These are phyloP conservation scores for Verticillium isaacii DNA, from an alignment of 2,329 filamentous ascomycete species.

Conservation along the genomic window DNA sequence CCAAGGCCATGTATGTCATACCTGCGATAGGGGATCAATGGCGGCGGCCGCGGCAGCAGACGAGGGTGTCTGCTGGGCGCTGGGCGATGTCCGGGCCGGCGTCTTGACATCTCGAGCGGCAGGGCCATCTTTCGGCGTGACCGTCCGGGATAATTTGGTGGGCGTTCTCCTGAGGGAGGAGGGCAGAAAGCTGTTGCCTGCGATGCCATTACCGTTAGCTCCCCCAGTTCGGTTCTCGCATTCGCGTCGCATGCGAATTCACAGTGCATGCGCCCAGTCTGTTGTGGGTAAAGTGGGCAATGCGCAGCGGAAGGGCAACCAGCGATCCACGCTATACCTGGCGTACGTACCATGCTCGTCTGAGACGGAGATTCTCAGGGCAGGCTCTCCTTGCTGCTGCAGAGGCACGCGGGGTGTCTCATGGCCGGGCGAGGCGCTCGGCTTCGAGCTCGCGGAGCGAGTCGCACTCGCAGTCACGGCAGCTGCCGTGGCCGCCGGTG, in stretches of 20 bases:
- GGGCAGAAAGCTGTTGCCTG: conserved; percentile 5
- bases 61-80: conserved; percentile 6
- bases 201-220: background rate
- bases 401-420: background rate
- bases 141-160: conserved; percentile 8
- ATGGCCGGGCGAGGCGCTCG: background rate
- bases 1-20: conserved; percentile 13
- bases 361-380: background rate
- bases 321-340: background rate
- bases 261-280: background rate
- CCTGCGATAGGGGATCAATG: conserved; percentile 25
- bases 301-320: background rate
- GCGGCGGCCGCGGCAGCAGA: conserved; percentile 4
- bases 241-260: background rate
- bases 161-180: conserved; percentile 11
- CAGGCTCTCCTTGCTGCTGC: background rate
- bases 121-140: conserved; percentile 8
- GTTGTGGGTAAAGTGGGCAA: background rate
- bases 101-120: conserved; percentile 10
- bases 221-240: background rate
- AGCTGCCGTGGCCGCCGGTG: background rate
- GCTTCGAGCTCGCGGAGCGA: background rate
- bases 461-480: conserved; percentile 3
- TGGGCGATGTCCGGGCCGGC: conserved; percentile 10
- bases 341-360: background rate